Evolutionary conservation across 169 alveolate genomes (phyloP).

Genomic region (Plasmodium yoelii): DNA sequence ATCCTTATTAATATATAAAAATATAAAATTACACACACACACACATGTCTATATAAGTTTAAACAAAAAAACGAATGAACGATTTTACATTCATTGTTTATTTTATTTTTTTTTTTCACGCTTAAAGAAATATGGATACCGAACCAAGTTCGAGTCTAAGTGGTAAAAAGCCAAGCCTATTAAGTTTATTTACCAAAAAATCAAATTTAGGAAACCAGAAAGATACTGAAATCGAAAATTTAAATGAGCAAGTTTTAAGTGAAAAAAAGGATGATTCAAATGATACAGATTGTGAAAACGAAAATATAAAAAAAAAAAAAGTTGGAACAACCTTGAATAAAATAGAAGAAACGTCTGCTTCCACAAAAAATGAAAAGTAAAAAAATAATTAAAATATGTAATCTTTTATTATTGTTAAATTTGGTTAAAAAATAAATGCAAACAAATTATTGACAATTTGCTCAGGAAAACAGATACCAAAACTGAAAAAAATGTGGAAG

Average conservation of each 20-base stretch:
- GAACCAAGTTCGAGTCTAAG: conserved; percentile 14
- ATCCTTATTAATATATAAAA: too few species aligned
- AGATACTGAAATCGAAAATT: background rate
- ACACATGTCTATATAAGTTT: background rate
- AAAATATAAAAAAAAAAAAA: conserved; percentile 36
- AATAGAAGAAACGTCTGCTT: conserved; percentile 6
- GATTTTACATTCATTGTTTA: too few species aligned
- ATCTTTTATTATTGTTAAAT: too few species aligned
- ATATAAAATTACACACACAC: too few species aligned
- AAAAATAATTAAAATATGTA: background rate
- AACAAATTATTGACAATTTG: background rate
- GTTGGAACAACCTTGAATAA: conserved; percentile 32
- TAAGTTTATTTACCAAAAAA: conserved; percentile 19
- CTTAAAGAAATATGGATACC: conserved; percentile 21
- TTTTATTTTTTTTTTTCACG: too few species aligned
- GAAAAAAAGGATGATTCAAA: conserved; percentile 14
- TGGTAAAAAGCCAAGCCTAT: conserved; percentile 47
- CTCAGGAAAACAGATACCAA: too few species aligned
- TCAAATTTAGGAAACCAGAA: background rate
- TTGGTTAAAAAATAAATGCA: background rate
- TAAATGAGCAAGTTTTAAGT: background rate
- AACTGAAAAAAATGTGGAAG: background rate
- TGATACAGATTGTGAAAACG: conserved; percentile 19
- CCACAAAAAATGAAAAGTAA: conserved; percentile 26
- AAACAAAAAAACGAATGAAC: background rate